phyloP scores from a whole-genome alignment of 2,329 filamentous ascomycete species.

The Alternaria triticina region DNA sequence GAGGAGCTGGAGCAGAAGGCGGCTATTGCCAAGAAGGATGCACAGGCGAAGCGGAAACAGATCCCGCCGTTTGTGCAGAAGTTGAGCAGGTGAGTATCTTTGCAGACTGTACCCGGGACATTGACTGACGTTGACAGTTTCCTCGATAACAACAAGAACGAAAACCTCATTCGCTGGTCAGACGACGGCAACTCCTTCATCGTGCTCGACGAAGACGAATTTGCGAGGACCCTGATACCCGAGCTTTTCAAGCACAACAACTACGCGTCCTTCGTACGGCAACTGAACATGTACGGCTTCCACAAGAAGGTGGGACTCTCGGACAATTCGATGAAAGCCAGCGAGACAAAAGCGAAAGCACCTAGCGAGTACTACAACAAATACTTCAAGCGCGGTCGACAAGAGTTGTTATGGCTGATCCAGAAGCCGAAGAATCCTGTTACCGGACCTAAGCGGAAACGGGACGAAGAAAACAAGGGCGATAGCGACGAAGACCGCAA shows the following conservation, averaged over 20 bases:
- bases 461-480: conserved; percentile 66
- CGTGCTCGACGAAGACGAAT: conserved; percentile 93
- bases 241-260: conserved; percentile 83
- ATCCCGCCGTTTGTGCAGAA: conserved; percentile 99
- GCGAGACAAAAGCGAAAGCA: conserved; percentile 95
- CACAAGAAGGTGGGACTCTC: conserved; percentile 71
- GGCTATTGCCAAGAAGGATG: conserved; percentile 81
- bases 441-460: conserved; percentile 55
- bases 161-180: conserved; percentile 95
- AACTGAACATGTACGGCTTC: conserved; percentile 66
- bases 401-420: conserved; percentile 93
- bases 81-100: conserved; percentile 78
- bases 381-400: conserved; percentile 91
- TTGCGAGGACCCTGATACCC: conserved; percentile 74
- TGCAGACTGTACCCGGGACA: background rate
- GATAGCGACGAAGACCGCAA: conserved; percentile 72
- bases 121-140: conserved; percentile 67
- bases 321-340: conserved; percentile 97
- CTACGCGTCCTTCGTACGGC: conserved; percentile 77
- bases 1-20: conserved; percentile 82
- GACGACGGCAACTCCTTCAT: conserved; percentile 96
- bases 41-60: conserved; percentile 88
- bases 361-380: conserved; percentile 98
- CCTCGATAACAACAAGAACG: conserved; percentile 89
- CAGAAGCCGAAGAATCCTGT: conserved; percentile 86